Evolutionary conservation across 192 early-diverging fungal genomes (phyloP).

Genomic region (Irineochytrium annulatum): DNA sequence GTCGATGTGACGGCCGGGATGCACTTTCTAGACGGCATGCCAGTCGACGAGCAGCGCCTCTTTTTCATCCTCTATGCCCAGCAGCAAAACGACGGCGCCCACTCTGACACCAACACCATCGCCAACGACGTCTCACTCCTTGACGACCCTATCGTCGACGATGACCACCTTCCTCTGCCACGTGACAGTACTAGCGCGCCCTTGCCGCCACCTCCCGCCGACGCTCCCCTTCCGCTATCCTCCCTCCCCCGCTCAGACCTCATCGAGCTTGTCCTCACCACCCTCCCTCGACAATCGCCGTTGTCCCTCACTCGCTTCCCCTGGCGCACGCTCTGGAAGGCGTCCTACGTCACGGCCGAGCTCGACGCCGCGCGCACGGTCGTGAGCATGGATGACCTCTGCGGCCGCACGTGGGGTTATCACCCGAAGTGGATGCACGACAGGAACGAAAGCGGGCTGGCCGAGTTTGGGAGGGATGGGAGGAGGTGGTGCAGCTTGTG

Average conservation of each 20-base stretch:
- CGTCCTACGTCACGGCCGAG: conserved; percentile 18
- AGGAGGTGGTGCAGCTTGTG: not conserved
- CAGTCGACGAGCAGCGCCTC: not conserved
- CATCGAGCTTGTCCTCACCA: not conserved
- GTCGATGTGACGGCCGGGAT: not conserved
- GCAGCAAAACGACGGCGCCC: not conserved
- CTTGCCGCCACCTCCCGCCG: too few species aligned
- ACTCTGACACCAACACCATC: not conserved
- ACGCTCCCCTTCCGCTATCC: too few species aligned
- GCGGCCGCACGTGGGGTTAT: not conserved
- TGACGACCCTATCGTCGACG: not conserved
- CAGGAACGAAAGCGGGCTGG: not conserved
- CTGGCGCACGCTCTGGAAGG: conserved; percentile 17
- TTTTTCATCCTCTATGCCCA: not conserved
- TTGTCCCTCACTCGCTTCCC: not conserved
- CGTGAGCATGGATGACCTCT: not conserved
- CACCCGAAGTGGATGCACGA: not conserved
- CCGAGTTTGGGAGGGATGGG: not conserved
- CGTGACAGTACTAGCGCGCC: not conserved
- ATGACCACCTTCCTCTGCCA: not conserved
- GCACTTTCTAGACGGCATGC: not conserved
- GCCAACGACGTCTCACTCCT: not conserved
- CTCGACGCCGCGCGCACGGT: conserved; percentile 1
- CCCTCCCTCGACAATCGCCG: not conserved
- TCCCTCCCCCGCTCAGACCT: not conserved